Evolutionary conservation across 2,329 filamentous ascomycete genomes (phyloP).

Genomic region (Diaporthe aspalathi): DNA sequence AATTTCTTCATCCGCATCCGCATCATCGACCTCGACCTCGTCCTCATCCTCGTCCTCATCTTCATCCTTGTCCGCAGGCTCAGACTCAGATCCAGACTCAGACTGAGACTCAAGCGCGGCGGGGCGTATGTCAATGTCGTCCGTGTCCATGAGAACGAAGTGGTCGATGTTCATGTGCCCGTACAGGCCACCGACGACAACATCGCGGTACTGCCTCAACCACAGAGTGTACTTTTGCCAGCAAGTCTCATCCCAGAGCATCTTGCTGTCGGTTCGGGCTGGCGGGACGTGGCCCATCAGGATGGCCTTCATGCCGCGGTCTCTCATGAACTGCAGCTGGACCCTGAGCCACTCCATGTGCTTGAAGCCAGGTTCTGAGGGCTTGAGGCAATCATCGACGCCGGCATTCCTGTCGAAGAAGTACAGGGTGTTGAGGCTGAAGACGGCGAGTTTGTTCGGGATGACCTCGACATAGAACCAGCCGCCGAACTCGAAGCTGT

Average conservation of each 20-base stretch:
- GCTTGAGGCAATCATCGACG: constrained; percentile 87
- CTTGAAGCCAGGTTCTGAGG: constrained; percentile 87
- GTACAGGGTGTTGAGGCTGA: constrained; percentile 96
- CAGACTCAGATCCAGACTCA: not conserved
- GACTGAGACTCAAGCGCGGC: constrained; percentile 51
- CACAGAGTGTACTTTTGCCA: constrained; percentile 98
- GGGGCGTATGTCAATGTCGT: constrained; percentile 73
- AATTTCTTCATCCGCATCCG: constrained; percentile 10
- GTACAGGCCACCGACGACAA: constrained; percentile 82
- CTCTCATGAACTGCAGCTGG: constrained; percentile 85
- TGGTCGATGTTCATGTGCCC: constrained; percentile 99
- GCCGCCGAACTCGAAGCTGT: constrained; percentile 90
- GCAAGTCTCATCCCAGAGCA: constrained; percentile 94
- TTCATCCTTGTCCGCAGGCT: not conserved
- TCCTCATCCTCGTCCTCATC: not conserved
- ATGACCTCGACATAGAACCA: constrained; percentile 97
- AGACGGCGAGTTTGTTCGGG: constrained; percentile 83
- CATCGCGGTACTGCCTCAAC: constrained; percentile 90
- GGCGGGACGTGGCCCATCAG: constrained; percentile 95
- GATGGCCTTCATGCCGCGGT: constrained; percentile 92
- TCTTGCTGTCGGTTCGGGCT: constrained; percentile 85
- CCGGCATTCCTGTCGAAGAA: constrained; percentile 94
- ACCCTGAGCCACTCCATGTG: constrained; percentile 97
- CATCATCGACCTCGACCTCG: not conserved
- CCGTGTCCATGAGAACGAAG: constrained; percentile 89